Base-by-base conservation (phyloP, 179 eudicot species). In the Patellifolia procumbens region DNA sequence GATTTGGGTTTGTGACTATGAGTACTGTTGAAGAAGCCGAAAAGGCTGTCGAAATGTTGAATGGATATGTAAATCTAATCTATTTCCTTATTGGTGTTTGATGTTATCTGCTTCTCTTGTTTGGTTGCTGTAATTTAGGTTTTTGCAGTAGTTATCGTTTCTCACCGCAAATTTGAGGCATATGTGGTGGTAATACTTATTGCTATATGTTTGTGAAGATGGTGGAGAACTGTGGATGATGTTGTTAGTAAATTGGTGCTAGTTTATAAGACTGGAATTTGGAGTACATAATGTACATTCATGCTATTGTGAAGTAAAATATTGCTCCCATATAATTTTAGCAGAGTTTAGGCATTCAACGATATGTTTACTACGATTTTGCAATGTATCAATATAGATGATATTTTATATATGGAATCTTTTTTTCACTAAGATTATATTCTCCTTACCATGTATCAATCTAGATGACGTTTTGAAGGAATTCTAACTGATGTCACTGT, bases 1-100 rank as follows among this genome's bases (percentile, higher is more conserved):
- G 97, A 51, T 94, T 92, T 80, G 98, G 93, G 20, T 94, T 94
- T 80, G 96, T 94, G 86, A 88, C 97, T 1, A 94, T 94, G 98
- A 88, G 94, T 81, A 91, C 94, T 32, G 94, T 92, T 77, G 94
- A 91, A 78, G 96, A 92, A 87, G 97, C 97, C 73, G 97, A 89
- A 39, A 91, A 87, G 51, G 96, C 98, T 75, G 96, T 89, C 42
- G 94, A 89, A 65, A 81, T 88, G 92, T 88, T 90, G 87, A 75
- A 88, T 75, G 86, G 88, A 35, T 91, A 85, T 83, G 98, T 94
- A 81, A 90, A 97, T 86, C 16, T 53, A 26, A 49, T 68, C 15
- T 58, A 34, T 22, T 56, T 42, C 39, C 13, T 65, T 6, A 67
- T 79, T 72, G 13, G 42, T 70, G 42, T n/a, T 63, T 46, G 7